Conservation (phyloP, 176 grass and related monocot genomes). For the Juncus effusus region DNA sequence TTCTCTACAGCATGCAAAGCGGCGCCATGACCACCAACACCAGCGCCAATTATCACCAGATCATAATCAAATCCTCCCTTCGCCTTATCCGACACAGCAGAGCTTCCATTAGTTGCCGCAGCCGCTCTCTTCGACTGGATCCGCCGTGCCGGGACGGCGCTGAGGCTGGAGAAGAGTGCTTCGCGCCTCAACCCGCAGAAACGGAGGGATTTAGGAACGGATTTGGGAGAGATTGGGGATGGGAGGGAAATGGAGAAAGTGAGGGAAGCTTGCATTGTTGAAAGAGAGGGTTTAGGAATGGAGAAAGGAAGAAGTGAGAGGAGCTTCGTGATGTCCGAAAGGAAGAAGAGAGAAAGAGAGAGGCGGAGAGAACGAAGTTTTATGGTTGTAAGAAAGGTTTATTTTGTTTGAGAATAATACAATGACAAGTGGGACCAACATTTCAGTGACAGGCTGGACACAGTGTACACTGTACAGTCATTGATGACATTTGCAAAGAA, state of each 20-base stretch:
- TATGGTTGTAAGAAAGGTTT: too few species aligned
- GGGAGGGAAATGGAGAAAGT: conserved; percentile 38
- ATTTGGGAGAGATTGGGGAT: conserved; percentile 20
- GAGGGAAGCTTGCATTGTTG: conserved; percentile 39
- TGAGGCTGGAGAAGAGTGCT: conserved; percentile 25
- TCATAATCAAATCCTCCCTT: conserved; percentile 69
- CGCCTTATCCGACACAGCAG: background rate
- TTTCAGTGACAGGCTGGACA: background rate
- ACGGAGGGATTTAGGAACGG: conserved; percentile 8
- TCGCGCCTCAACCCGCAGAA: conserved; percentile 46
- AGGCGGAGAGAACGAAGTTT: conserved; percentile 9
- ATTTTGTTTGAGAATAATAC: background rate
- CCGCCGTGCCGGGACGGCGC: conserved; percentile 22
- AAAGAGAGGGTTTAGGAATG: background rate
- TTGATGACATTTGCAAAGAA: too few species aligned
- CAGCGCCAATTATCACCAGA: conserved; percentile 79
- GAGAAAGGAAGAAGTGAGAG: conserved; percentile 14
- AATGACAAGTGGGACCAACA: background rate
- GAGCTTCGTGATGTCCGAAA: conserved; percentile 6
- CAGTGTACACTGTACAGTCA: too few species aligned
- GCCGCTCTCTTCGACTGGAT: conserved; percentile 27
- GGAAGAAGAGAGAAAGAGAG: background rate
- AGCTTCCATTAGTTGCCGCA: conserved; percentile 39
- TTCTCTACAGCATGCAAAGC: conserved; percentile 87
- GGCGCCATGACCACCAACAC: conserved; percentile 75